These are phyloP conservation scores for Volvox africanus DNA, from an alignment of 139 green algal species.

Conservation along the genomic window DNA sequence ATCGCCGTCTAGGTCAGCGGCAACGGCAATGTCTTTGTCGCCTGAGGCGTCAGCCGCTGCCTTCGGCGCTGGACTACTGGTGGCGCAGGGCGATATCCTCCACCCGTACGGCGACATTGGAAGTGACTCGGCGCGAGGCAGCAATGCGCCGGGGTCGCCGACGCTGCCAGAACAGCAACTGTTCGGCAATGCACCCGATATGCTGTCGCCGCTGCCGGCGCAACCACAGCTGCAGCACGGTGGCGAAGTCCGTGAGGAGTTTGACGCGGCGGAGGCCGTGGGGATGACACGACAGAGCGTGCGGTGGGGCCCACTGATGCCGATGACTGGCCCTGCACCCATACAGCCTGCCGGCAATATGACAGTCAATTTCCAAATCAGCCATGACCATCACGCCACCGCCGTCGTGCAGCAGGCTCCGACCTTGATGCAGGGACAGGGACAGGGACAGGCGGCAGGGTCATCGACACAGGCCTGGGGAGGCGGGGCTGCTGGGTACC, in stretches of 20 bases:
- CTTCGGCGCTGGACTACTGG: background rate
- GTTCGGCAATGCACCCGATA: background rate
- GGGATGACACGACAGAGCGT: background rate
- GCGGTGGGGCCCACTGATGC: background rate
- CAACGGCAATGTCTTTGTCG: background rate
- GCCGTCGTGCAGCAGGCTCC: background rate
- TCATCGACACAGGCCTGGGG: background rate
- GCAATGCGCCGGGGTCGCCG: background rate
- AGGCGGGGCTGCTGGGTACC: background rate
- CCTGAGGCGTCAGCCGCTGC: background rate
- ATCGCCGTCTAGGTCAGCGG: background rate
- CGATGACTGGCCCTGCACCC: background rate
- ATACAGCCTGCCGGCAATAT: background rate
- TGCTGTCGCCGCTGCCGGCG: background rate
- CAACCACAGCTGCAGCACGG: background rate
- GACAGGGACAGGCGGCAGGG: background rate
- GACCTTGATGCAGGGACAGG: background rate
- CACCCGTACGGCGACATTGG: constrained; percentile 28
- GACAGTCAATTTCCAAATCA: constrained; percentile 21
- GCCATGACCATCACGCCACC: background rate
- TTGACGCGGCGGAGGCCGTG: background rate
- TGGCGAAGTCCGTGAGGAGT: background rate
- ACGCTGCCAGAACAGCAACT: background rate
- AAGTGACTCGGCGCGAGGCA: background rate
- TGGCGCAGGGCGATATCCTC: background rate